Percentiles rank a stretch among this genome's conserved stretches.
These are phyloP conservation scores for Gossypium arboreum DNA, from an alignment of 345 rosid genomes.

Conservation along the genomic window DNA sequence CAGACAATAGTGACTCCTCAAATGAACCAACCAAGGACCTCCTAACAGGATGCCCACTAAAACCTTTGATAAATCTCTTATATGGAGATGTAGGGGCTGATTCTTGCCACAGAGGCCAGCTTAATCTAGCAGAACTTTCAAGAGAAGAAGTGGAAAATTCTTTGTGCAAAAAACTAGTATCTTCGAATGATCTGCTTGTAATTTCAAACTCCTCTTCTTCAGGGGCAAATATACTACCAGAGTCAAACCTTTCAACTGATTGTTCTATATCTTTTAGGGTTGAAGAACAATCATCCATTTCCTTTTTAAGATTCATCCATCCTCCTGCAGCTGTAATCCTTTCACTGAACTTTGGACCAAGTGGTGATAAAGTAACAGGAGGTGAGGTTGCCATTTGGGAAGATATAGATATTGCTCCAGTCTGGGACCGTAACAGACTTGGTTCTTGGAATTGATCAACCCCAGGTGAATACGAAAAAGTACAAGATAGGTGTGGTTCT, in stretches of 20 bases:
- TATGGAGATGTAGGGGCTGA: slow-evolving; percentile 43
- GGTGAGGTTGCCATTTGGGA: slow-evolving; percentile 34
- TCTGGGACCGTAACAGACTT: slow-evolving; percentile 31
- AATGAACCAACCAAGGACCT: slow-evolving; percentile 95
- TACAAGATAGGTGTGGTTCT: slow-evolving; percentile 20
- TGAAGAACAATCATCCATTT: slow-evolving; percentile 24
- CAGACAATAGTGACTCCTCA: slow-evolving; percentile 90
- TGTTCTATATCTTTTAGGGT: slow-evolving; percentile 38
- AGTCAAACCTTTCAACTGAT: slow-evolving; percentile 29
- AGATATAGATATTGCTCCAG: slow-evolving; percentile 45
- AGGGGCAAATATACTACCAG: slow-evolving; percentile 25
- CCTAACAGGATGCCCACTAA: slow-evolving; percentile 64
- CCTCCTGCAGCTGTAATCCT: slow-evolving; percentile 41
- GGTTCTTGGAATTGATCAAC: slow-evolving; percentile 32
- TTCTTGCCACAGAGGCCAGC: slow-evolving; percentile 38
- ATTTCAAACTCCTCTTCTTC: slow-evolving; percentile 38
- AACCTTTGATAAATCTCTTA: slow-evolving; percentile 50
- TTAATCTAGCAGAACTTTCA: slow-evolving; percentile 38
- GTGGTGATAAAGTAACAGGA: slow-evolving; percentile 75
- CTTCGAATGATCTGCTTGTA: slow-evolving; percentile 56
- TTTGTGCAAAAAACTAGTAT: slow-evolving; percentile 41
- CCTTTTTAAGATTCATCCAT: slow-evolving; percentile 34
- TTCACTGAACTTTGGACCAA: slow-evolving; percentile 70
- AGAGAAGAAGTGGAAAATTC: slow-evolving; percentile 49
- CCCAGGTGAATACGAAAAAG: slow-evolving; percentile 32